Percentiles rank a stretch among this genome's conserved stretches.
These are phyloP conservation scores for Aspergillus panamensis DNA, from an alignment of 495 filamentous ascomycete species.

Conservation along the genomic window DNA sequence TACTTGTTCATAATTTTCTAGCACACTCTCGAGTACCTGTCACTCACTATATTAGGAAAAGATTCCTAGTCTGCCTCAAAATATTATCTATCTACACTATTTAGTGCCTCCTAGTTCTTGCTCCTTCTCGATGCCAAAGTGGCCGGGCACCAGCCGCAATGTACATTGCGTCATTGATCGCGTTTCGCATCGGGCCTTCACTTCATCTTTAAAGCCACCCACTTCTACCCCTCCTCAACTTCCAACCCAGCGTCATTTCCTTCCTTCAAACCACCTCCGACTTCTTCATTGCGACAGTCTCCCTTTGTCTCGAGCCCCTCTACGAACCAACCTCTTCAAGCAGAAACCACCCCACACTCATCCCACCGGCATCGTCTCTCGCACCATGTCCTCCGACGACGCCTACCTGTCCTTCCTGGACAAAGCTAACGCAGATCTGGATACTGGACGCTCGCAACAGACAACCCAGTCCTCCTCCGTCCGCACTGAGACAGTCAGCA, in stretches of 20 bases:
- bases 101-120: not conserved
- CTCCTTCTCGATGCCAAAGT: conserved; percentile 9
- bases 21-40: too few species aligned
- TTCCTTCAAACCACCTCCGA: not conserved
- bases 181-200: conserved; percentile 22
- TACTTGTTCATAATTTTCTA: too few species aligned
- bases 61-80: not conserved
- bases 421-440: conserved; percentile 73
- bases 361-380: conserved; percentile 18
- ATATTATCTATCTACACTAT: not conserved
- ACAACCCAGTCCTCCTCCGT: conserved; percentile 35
- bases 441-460: conserved; percentile 34
- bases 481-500: conserved; percentile 51
- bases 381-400: conserved; percentile 70
- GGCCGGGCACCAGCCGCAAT: conserved; percentile 16
- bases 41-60: not conserved
- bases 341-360: conserved; percentile 12
- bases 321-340: not conserved
- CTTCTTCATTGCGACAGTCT: conserved; percentile 6
- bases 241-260: conserved; percentile 2
- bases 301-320: not conserved
- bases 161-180: conserved; percentile 44
- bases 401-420: conserved; percentile 78
- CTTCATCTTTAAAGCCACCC: conserved; percentile 16
- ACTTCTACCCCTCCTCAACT: conserved; percentile 2